Percentiles rank a stretch among this genome's conserved stretches.
phyloP scores from a whole-genome alignment of 108 stramenopile species.

The Nitzschia sp. region DNA sequence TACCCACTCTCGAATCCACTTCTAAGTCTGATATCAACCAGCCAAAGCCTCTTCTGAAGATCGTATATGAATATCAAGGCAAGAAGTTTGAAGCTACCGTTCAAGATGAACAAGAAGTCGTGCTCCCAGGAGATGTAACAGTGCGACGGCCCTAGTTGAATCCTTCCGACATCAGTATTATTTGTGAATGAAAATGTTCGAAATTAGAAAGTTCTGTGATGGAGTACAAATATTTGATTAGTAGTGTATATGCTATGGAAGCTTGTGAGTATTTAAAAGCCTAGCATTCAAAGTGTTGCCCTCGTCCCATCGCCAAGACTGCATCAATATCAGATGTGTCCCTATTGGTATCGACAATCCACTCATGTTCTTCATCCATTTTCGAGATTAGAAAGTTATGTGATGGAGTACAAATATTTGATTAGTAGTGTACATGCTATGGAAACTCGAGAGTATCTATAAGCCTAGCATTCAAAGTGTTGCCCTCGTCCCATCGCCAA shows the following conservation, averaged over 20 bases:
- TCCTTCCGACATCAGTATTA: slow-evolving; percentile 1
- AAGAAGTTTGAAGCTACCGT: slow-evolving; percentile 31
- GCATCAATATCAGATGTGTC: slow-evolving; percentile 81
- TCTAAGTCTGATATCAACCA: background rate
- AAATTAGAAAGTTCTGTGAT: too few relatives aligned
- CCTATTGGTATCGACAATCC: slow-evolving; percentile 71
- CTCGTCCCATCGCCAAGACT: slow-evolving; percentile 46
- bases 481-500: slow-evolving; percentile 42
- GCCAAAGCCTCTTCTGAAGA: slow-evolving; percentile 11
- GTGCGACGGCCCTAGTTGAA: background rate
- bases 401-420: too few relatives aligned
- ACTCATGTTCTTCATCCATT: slow-evolving; percentile 61
- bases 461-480: slow-evolving; percentile 22
- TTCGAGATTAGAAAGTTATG: too few relatives aligned
- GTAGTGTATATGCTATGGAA: background rate
- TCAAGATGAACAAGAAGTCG: slow-evolving; percentile 32
- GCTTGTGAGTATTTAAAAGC: background rate
- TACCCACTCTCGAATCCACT: background rate
- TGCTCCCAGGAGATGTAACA: slow-evolving; percentile 10
- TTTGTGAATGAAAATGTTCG: too few relatives aligned
- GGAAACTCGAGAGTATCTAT: background rate
- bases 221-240: background rate
- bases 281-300: slow-evolving; percentile 25
- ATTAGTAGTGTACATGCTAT: background rate
- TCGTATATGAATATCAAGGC: slow-evolving; percentile 35